A percentile compares a stretch with the other conserved stretches of the same genome.
These are phyloP conservation scores for Leersia perrieri DNA, from an alignment of 176 grass and related monocot genomes.

Conservation along the genomic window DNA sequence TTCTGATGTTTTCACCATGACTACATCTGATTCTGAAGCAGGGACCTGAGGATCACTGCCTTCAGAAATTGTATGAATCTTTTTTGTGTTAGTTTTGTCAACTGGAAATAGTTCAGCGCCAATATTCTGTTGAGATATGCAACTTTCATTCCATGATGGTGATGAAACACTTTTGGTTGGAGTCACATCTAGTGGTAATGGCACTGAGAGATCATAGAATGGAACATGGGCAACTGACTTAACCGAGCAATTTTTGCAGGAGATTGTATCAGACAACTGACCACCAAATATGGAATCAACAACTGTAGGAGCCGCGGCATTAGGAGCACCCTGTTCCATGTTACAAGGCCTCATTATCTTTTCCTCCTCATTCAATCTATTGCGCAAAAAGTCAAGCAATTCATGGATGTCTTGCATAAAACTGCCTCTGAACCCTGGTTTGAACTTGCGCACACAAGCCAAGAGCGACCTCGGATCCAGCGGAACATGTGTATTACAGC, in stretches of 20 bases:
- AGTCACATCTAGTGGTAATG: constrained; percentile 50
- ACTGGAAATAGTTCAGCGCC: neutral
- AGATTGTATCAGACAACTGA: constrained; percentile 32
- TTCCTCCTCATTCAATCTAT: constrained; percentile 45
- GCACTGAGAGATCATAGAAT: constrained; percentile 51
- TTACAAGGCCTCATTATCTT: neutral
- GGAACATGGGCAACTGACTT: constrained; percentile 20
- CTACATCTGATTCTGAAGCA: constrained; percentile 17
- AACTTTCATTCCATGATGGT: constrained; percentile 18
- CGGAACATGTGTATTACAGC: constrained; percentile 1
- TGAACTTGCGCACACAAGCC: neutral
- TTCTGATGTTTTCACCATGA: constrained; percentile 1
- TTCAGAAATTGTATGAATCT: neutral
- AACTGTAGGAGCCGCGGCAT: constrained; percentile 15
- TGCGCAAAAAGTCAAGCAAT: constrained; percentile 48
- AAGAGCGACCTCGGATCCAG: constrained; percentile 47
- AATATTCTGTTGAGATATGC: neutral
- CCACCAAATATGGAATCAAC: constrained; percentile 50
- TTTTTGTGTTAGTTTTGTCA: neutral
- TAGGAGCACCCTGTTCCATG: neutral
- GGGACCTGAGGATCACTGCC: neutral
- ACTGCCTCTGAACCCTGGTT: constrained; percentile 19
- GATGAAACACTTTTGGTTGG: constrained; percentile 25
- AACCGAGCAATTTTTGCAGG: constrained; percentile 44
- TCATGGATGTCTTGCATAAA: constrained; percentile 67